A percentile compares a stretch with the other conserved stretches of the same genome.
phyloP scores from a whole-genome alignment of 495 filamentous ascomycete species.

The Penicillium argentinense region DNA sequence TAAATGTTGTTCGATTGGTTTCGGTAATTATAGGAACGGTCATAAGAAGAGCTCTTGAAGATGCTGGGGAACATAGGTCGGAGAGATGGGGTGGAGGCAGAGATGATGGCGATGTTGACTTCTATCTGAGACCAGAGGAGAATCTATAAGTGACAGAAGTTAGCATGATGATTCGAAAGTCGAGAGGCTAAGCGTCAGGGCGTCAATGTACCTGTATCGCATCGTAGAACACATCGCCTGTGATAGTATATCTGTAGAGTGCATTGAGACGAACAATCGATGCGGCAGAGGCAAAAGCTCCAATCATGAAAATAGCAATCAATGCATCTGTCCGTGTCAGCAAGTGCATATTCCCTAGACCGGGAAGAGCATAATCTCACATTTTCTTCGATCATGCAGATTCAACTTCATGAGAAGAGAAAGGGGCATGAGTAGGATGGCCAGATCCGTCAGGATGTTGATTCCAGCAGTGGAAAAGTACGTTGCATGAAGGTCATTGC shows the following conservation, averaged over 20 bases:
- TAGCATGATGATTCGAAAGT: too few species aligned
- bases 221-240: constrained; percentile 13
- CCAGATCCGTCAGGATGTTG: constrained; percentile 31
- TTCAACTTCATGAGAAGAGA: constrained; percentile 29
- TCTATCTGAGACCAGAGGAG: constrained; percentile 21
- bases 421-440: constrained; percentile 26
- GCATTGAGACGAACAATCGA: constrained; percentile 19
- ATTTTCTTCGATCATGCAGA: constrained; percentile 12
- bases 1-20: neutral
- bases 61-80: neutral
- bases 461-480: constrained; percentile 23
- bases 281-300: constrained; percentile 15
- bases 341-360: neutral
- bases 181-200: too few species aligned
- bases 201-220: neutral
- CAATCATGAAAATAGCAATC: constrained; percentile 14
- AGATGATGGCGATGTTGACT: constrained; percentile 20
- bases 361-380: constrained; percentile 1
- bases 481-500: constrained; percentile 11
- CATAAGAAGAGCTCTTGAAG: neutral
- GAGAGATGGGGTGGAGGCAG: constrained; percentile 16
- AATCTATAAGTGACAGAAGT: constrained; percentile 3
- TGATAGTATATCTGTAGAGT: constrained; percentile 14
- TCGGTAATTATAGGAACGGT: neutral
- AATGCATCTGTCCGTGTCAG: too few species aligned